Evolutionary conservation across 2,329 filamentous ascomycete species (phyloP).

Genomic region (Clonostachys rosea): DNA sequence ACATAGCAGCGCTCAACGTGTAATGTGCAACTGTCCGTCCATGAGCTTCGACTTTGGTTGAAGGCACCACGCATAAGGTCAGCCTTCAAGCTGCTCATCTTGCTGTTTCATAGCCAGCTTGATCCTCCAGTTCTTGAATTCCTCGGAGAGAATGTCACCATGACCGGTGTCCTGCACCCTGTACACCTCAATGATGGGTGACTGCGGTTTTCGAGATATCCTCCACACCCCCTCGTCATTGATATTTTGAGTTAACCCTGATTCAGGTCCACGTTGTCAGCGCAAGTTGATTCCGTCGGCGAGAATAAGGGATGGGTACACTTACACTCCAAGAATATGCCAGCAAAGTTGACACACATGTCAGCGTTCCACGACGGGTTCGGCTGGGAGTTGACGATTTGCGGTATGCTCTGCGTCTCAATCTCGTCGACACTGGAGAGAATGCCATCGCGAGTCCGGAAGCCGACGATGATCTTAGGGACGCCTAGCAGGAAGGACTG

Average conservation of each 20-base stretch:
- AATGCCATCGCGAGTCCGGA: conserved; percentile 68
- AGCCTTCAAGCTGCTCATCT: background rate
- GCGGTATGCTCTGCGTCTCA: conserved; percentile 73
- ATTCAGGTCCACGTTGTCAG: background rate
- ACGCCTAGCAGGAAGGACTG: conserved; percentile 94
- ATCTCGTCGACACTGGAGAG: conserved; percentile 72
- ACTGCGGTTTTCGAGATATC: conserved; percentile 62
- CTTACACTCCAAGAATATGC: conserved; percentile 72
- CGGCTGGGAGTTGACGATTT: conserved; percentile 63
- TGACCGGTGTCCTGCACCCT: conserved; percentile 70
- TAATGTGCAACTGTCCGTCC: background rate
- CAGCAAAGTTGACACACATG: conserved; percentile 87
- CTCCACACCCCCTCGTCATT: conserved; percentile 76
- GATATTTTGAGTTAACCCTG: conserved; percentile 60
- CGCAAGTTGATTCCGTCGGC: background rate
- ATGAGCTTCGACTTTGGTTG: background rate
- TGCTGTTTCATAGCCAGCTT: conserved; percentile 34
- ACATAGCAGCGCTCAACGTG: background rate
- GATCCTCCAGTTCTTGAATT: conserved; percentile 73
- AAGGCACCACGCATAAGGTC: background rate
- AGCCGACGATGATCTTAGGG: conserved; percentile 87
- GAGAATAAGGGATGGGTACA: conserved; percentile 4
- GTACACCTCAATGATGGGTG: conserved; percentile 66
- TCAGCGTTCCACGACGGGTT: conserved; percentile 83
- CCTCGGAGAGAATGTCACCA: conserved; percentile 69